Conservation (phyloP, 768 basidiomycete genomes). For the Boletales sp. region DNA sequence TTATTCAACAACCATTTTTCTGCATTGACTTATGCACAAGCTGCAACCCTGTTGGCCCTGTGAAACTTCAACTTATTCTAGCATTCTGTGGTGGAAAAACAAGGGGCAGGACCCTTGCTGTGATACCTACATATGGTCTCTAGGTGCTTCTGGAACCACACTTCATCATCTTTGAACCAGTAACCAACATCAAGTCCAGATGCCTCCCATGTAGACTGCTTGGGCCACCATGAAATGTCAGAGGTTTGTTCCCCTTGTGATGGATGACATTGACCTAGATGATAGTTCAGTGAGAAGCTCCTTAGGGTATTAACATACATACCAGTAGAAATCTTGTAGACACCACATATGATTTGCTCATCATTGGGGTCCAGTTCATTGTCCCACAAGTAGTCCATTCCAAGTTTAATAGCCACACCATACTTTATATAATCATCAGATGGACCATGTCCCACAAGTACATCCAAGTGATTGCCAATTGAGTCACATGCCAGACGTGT, state of each 20-base stretch:
- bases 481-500: background rate
- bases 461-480: background rate
- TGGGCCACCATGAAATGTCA: slow-evolving; percentile 1
- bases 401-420: background rate
- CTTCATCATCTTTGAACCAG: background rate
- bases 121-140: background rate
- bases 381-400: background rate
- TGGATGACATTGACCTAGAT: background rate
- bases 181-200: background rate
- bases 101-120: background rate
- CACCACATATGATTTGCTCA: background rate
- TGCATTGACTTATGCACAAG: background rate
- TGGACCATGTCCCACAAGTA: background rate
- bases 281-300: no score
- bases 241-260: background rate
- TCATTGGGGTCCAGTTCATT: slow-evolving; percentile 1
- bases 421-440: background rate
- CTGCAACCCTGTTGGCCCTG: background rate
- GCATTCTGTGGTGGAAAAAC: background rate
- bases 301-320: background rate
- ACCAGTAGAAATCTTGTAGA: slow-evolving; percentile 4
- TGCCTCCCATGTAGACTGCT: background rate
- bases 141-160: slow-evolving; percentile 1
- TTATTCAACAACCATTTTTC: background rate
- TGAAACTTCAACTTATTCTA: background rate